Evolutionary conservation across 345 rosid species (phyloP), one percentile per base, ranked within the genome.

Genomic region (Geranium brycei): DNA sequence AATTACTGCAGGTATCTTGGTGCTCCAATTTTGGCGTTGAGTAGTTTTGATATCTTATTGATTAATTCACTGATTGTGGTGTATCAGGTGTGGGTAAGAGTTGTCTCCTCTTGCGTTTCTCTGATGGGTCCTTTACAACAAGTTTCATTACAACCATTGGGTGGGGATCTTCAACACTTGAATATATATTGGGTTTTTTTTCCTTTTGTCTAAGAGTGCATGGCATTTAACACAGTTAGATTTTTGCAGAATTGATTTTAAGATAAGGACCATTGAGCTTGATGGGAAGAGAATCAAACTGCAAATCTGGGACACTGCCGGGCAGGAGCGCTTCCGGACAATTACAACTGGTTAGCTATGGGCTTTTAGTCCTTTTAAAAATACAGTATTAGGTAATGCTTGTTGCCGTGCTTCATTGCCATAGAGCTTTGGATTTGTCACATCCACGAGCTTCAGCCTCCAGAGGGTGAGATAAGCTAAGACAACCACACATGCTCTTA

Each of bases 221-320:
- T 2, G 14, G 0, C 3, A 47, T 47, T 13, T 47, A 11, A 47
- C 57, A 8, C 11, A 15, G 14, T 47, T 47, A 47, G 15, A 13
- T 3, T 47, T 51, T 67, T 28, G 68, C 84, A 92, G 97, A 3
- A 92, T 92, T 71, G 97, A 92, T 72, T 92, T 92, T 69, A 92
- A 92, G 95, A 92, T 92, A 74, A 73, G 98, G 74, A 92, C 98
- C 57, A 83, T 92, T 67, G 98, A 92, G 79, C 88, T 92, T 32
- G 98, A 92, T 82, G 93, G 91, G 16, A 92, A 89, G 77, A 73
- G 93, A 70, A 89, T 92, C 78, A 92, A 92, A 78, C 77, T 89
- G 65, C 98, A 92, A 77, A 92, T 92, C 19, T 92, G 98, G 98
- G 98, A 89, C 63, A 92, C 81, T 51, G 95, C 95, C 62, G 95